A percentile compares a stretch with the other conserved stretches of the same genome.
These are phyloP conservation scores for Ogataea allantospora DNA, from an alignment of 805 yeast genomes.

Conservation along the genomic window DNA sequence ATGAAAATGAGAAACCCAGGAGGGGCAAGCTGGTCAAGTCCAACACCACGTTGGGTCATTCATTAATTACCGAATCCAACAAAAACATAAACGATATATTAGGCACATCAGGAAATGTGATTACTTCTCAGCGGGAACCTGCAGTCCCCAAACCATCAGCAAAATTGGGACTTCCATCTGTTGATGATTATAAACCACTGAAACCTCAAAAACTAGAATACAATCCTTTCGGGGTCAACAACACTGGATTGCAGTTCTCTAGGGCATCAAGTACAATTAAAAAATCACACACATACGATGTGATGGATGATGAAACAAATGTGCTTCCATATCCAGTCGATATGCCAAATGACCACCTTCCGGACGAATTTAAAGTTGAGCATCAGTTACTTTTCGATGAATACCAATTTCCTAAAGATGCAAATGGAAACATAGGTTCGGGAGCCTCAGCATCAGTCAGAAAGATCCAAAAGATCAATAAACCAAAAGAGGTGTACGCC, in stretches of 20 bases:
- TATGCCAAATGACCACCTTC: conserved; percentile 67
- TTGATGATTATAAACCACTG: conserved; percentile 25
- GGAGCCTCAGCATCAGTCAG: conserved; percentile 78
- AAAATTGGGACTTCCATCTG: conserved; percentile 32
- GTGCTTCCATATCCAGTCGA: conserved; percentile 64
- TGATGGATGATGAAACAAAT: conserved; percentile 41
- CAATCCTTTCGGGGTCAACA: conserved; percentile 63
- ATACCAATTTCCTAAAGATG: conserved; percentile 46
- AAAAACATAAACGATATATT: conserved; percentile 5
- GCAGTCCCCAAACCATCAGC: conserved; percentile 12
- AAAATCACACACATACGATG: conserved; percentile 26
- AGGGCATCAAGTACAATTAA: conserved; percentile 17
- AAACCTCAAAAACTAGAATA: conserved; percentile 45
- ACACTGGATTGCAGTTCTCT: conserved; percentile 19
- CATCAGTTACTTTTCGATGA: conserved; percentile 55
- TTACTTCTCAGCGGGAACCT: conserved; percentile 24
- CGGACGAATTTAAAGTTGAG: conserved; percentile 52
- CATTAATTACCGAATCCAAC: conserved; percentile 1
- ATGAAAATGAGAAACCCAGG: neutral
- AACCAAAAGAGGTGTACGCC: conserved; percentile 56
- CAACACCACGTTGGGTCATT: conserved; percentile 12
- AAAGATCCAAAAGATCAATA: conserved; percentile 40
- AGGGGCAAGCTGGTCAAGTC: conserved; percentile 9
- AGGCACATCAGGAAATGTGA: conserved; percentile 24
- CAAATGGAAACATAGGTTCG: conserved; percentile 56